Percentiles rank a stretch among this genome's conserved stretches.
Evolutionary conservation across 2,329 filamentous ascomycete species (phyloP).

Genomic region (Calycina herbarum): DNA sequence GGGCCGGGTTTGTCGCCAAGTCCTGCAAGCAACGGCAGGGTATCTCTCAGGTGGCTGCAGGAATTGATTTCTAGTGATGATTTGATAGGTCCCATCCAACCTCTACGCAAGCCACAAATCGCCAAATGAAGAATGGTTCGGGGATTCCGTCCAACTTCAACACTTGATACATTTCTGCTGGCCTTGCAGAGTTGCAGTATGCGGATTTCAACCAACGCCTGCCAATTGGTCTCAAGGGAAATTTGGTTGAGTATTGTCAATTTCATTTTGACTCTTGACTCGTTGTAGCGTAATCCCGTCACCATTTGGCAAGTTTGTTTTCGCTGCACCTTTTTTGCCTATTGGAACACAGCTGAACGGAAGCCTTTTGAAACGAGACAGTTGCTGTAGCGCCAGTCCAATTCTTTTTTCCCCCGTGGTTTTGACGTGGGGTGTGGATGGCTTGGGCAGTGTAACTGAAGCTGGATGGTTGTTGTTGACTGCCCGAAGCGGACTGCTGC

Average conservation of each 20-base stretch:
- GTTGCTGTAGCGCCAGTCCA: background rate
- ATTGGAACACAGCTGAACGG: background rate
- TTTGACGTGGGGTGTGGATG: slow-evolving; percentile 1
- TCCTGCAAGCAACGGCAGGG: slow-evolving; percentile 1
- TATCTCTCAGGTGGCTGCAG: slow-evolving; percentile 7
- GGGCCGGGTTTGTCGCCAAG: slow-evolving; percentile 2
- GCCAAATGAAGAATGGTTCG: slow-evolving; percentile 16
- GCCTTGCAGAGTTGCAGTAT: background rate
- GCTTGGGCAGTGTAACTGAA: background rate
- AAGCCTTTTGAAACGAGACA: background rate
- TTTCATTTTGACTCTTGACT: background rate
- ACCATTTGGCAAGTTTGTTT: background rate
- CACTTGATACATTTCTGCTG: background rate
- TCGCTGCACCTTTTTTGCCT: background rate
- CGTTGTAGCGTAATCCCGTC: background rate
- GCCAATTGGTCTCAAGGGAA: background rate
- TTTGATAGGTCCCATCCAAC: slow-evolving; percentile 12
- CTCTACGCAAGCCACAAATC: slow-evolving; percentile 25
- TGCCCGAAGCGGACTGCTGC: no score
- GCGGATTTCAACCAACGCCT: background rate
- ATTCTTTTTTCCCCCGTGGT: background rate
- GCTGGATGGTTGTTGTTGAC: background rate
- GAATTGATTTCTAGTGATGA: background rate
- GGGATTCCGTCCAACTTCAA: slow-evolving; percentile 21
- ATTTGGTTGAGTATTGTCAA: background rate